Evolutionary conservation across 2,329 filamentous ascomycete genomes (phyloP).

Genomic region (Boeremia lycopersici): DNA sequence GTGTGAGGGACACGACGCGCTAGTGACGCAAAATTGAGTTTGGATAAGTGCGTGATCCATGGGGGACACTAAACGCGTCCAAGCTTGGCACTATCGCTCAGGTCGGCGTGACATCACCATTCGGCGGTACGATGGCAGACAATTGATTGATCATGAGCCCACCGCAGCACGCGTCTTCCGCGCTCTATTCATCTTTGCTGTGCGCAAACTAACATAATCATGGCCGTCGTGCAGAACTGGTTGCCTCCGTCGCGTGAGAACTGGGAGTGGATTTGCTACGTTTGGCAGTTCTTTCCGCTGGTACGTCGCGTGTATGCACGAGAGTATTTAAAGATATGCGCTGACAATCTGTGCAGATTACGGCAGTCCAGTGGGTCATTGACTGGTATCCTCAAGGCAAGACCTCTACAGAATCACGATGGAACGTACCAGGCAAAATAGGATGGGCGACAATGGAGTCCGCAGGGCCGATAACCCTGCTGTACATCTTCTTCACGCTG

Average conservation of each 20-base stretch:
- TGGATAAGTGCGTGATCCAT: not conserved
- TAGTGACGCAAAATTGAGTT: not conserved
- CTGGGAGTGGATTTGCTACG: constrained; percentile 53
- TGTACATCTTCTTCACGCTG: constrained; percentile 78
- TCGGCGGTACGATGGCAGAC: not conserved
- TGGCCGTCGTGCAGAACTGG: constrained; percentile 53
- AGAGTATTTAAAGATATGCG: not conserved
- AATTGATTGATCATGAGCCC: not conserved
- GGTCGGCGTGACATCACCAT: constrained; percentile 11
- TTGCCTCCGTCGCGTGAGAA: constrained; percentile 58
- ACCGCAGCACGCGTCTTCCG: not conserved
- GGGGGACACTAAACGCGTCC: not conserved
- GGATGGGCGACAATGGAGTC: constrained; percentile 91
- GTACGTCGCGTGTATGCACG: constrained; percentile 39
- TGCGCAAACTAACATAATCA: constrained; percentile 19
- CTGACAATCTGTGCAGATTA: constrained; percentile 60
- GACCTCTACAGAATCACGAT: constrained; percentile 73
- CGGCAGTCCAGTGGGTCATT: constrained; percentile 72
- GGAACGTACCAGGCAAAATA: constrained; percentile 88
- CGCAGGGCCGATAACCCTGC: constrained; percentile 74
- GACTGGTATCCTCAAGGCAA: constrained; percentile 92
- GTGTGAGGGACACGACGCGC: not conserved
- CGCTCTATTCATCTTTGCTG: not conserved
- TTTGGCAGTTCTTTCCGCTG: constrained; percentile 59
- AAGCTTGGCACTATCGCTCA: not conserved